Evolutionary conservation across 805 yeast species (phyloP).

Genomic region (Ogataea thermomethanolica): DNA sequence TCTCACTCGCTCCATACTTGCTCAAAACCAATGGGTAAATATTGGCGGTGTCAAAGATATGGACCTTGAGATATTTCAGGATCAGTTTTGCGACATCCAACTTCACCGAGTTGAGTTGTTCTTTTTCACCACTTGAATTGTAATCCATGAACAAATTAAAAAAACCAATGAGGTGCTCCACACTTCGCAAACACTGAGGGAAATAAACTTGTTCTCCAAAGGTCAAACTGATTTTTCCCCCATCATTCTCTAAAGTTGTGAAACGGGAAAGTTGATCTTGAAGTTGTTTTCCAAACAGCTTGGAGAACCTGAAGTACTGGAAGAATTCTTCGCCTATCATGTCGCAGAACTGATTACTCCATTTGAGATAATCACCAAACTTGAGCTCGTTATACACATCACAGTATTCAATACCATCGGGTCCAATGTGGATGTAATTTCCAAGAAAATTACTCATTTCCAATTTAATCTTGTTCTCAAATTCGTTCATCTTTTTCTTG

Average conservation of each 20-base stretch:
- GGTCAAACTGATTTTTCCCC: slow-evolving; percentile 3
- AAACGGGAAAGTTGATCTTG: slow-evolving; percentile 12
- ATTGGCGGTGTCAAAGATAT: slow-evolving; percentile 23
- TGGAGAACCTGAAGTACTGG: slow-evolving; percentile 23
- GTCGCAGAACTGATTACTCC: slow-evolving; percentile 6
- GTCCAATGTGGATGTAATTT: not conserved
- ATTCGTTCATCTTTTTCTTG: slow-evolving; percentile 8
- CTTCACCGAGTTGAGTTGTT: slow-evolving; percentile 16
- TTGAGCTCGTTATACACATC: slow-evolving; percentile 1
- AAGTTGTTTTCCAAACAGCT: slow-evolving; percentile 14
- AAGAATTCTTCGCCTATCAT: slow-evolving; percentile 5
- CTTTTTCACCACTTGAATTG: slow-evolving; percentile 5
- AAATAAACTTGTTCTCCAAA: slow-evolving; percentile 1
- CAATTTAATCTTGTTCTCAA: slow-evolving; percentile 3
- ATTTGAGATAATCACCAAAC: slow-evolving; percentile 3
- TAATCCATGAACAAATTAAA: slow-evolving; percentile 21
- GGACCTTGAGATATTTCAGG: slow-evolving; percentile 18
- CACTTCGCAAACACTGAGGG: slow-evolving; percentile 16
- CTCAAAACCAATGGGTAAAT: slow-evolving; percentile 27
- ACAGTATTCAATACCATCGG: not conserved
- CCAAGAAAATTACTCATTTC: not conserved
- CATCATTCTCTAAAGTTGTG: slow-evolving; percentile 5
- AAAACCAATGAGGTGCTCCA: slow-evolving; percentile 22
- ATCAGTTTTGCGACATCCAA: slow-evolving; percentile 19
- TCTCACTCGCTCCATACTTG: slow-evolving; percentile 15